Conservation (phyloP, 495 filamentous ascomycete species). For the Hypoxylon lenormandii region DNA sequence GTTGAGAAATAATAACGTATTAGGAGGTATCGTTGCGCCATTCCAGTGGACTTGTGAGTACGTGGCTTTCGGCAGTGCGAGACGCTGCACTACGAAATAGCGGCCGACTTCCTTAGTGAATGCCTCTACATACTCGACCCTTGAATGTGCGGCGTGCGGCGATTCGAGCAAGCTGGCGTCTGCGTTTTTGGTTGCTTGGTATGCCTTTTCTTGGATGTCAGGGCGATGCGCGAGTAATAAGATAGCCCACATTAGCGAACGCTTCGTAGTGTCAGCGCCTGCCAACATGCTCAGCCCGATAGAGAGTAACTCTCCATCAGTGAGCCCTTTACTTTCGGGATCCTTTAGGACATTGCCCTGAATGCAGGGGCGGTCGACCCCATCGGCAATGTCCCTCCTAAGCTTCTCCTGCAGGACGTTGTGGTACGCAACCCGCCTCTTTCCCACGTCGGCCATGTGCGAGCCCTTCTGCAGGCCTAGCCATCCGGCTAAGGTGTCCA, state of each 20-base stretch:
- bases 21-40: conserved; percentile 69
- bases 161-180: conserved; percentile 75
- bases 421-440: conserved; percentile 68
- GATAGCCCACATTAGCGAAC: conserved; percentile 69
- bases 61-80: conserved; percentile 73
- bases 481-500: conserved; percentile 54
- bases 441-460: conserved; percentile 66
- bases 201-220: conserved; percentile 74
- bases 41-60: conserved; percentile 74
- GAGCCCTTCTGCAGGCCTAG: conserved; percentile 50
- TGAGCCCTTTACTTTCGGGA: conserved; percentile 66
- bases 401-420: conserved; percentile 70
- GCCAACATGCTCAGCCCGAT: conserved; percentile 79
- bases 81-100: conserved; percentile 80
- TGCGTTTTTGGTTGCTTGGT: conserved; percentile 71
- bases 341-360: conserved; percentile 77
- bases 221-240: conserved; percentile 74
- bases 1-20: conserved; percentile 75
- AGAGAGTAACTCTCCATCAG: conserved; percentile 73
- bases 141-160: conserved; percentile 75
- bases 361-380: conserved; percentile 76
- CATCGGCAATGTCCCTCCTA: conserved; percentile 69
- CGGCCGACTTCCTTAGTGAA: conserved; percentile 76
- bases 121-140: conserved; percentile 76
- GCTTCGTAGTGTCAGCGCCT: conserved; percentile 38